Percentiles rank a stretch among this genome's conserved stretches.
Evolutionary conservation across 208 protist genomes (phyloP).

Genomic region (Entamoeba nuttalli): DNA sequence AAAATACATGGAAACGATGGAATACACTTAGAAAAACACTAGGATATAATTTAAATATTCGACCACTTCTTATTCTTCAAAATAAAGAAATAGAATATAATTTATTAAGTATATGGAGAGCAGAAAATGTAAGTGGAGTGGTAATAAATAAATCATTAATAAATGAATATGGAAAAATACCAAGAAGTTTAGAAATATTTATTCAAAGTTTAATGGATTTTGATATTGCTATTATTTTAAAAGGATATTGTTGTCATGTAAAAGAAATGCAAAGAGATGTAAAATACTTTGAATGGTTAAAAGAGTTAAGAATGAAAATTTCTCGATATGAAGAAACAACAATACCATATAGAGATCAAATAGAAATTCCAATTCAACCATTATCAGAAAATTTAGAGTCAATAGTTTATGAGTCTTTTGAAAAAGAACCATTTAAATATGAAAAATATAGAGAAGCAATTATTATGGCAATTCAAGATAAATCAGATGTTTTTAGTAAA

Average conservation of each 20-base stretch:
- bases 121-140: not conserved
- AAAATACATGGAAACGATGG: not conserved
- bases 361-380: conserved; percentile 4
- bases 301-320: not conserved
- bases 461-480: not conserved
- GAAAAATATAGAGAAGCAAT: not conserved
- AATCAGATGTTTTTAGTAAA: not conserved
- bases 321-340: not conserved
- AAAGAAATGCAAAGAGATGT: not conserved
- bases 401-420: not conserved
- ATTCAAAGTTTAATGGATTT: not conserved
- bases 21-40: not conserved
- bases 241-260: not conserved
- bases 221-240: not conserved
- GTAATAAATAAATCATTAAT: not conserved
- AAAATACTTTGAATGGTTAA: not conserved
- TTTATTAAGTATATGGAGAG: not conserved
- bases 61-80: not conserved
- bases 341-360: not conserved
- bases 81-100: not conserved
- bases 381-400: not conserved
- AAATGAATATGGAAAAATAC: not conserved
- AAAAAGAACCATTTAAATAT: conserved; percentile 13
- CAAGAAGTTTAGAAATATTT: not conserved
- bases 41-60: not conserved